Evolutionary conservation across 164 flowering plant species (phyloP).

Genomic region (Magnolia officinalis): DNA sequence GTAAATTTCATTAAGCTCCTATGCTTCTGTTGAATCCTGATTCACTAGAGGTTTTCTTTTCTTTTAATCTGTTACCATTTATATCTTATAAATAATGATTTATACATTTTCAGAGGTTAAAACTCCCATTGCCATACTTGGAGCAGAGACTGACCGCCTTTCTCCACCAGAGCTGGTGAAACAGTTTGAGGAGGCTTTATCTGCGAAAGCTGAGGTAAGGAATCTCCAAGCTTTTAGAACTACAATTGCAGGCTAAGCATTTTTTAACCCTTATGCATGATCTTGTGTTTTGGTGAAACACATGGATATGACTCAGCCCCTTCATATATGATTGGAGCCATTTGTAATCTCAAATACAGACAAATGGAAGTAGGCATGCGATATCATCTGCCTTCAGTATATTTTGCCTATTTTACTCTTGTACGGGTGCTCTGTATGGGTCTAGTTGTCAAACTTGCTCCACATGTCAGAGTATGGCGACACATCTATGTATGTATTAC

Average conservation of each 20-base stretch:
- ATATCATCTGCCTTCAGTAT: too few species aligned
- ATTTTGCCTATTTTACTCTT: too few species aligned
- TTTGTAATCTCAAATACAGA: too few species aligned
- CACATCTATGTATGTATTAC: too few species aligned
- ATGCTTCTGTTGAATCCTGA: neutral
- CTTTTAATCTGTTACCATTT: neutral
- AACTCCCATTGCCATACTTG: slow-evolving; percentile 59
- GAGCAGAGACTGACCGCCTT: slow-evolving; percentile 62
- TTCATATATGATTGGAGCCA: too few species aligned
- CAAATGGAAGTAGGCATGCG: too few species aligned
- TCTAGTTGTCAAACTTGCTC: too few species aligned
- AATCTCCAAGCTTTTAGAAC: neutral
- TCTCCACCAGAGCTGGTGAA: slow-evolving; percentile 72
- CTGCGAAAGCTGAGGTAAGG: slow-evolving; percentile 56
- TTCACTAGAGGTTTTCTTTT: too few species aligned
- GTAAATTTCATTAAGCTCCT: neutral
- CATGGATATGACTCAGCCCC: neutral
- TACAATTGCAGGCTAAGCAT: neutral
- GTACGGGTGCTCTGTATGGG: too few species aligned
- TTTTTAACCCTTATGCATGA: neutral
- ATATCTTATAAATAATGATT: neutral
- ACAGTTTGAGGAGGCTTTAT: slow-evolving; percentile 57
- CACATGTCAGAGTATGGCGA: too few species aligned
- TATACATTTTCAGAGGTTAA: slow-evolving; percentile 44
- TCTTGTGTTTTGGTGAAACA: neutral